phyloP scores from a whole-genome alignment of 179 eudicot genomes.

The Gypsophila paniculata region DNA sequence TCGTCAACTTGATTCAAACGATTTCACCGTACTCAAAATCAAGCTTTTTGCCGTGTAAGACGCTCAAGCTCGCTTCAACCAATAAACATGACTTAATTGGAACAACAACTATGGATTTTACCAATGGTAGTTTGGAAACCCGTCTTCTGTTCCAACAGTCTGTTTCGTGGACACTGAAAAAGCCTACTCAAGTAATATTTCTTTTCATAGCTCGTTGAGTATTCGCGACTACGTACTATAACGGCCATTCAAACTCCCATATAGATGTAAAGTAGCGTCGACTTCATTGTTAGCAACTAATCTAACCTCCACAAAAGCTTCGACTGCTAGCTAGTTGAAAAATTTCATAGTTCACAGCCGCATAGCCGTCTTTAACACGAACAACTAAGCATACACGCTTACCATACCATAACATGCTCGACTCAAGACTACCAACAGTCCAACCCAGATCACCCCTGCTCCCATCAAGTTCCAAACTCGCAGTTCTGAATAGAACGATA shows the following conservation, averaged over 20 bases:
- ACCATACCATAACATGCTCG: not conserved
- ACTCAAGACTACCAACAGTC: not conserved
- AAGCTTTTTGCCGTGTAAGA: no score
- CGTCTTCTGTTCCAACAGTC: not conserved
- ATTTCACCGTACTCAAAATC: no score
- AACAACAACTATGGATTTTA: constrained; percentile 10
- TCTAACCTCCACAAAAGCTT: not conserved
- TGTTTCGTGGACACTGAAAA: not conserved
- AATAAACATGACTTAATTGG: not conserved
- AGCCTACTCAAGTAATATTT: constrained; percentile 13
- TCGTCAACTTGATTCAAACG: no score
- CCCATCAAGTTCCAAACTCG: not conserved
- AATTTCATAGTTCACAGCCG: constrained; percentile 11
- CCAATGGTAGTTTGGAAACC: constrained; percentile 6
- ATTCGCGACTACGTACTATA: constrained; percentile 1
- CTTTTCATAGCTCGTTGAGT: not conserved
- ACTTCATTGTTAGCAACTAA: not conserved
- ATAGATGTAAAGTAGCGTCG: not conserved
- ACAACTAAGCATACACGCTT: constrained; percentile 15
- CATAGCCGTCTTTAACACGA: constrained; percentile 15
- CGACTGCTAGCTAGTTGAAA: not conserved
- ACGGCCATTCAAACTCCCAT: not conserved
- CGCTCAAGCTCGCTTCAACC: not conserved
- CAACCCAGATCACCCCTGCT: not conserved
- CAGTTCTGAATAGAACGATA: not conserved